Evolutionary conservation across 352 stramenopile species (phyloP), one percentile per base, ranked within the genome.

Genomic region (Globisporangium iwayamae): DNA sequence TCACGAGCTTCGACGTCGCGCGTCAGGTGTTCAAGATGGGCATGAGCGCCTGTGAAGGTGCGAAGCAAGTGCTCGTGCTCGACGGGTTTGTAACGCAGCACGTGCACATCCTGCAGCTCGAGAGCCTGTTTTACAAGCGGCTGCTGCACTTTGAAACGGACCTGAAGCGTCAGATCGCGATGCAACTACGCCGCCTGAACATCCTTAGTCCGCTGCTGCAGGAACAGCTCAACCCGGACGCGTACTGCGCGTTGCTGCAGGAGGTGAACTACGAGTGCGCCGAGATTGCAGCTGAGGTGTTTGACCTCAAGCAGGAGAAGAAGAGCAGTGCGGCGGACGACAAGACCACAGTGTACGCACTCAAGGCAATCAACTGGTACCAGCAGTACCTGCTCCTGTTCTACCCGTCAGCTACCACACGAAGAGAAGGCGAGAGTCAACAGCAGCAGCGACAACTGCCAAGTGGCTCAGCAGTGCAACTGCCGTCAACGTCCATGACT

Each of bases 51-150:
- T 79, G 69, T n/a, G 75, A 82, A 14, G 55, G 46, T 0, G 81
- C 79, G 0, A 70, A 81, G 43, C 60, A 71, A 28, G 59, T 80
- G 1, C 83, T 89, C 32, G 70, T 80, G 9, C 61, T 93, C 28
- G 81, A 93, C 51, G 84, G 82, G 8, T 90, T 86, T 41, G 84
- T 91, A 20, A 91, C 81, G 11, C 70, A 78, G 36, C 72, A 90
- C 53, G 76, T 93, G 47, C 77, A 74, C 4, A 25, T 91, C 10
- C 39, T 79, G 52, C 82, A 91, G 53, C 69, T 79, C 14, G 74
- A 90, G 50, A 91, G 80, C 34, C 55, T 68, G 5, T 47, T 89
- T 9, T 91, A 91, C 48, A 72, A 74, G 34, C 81, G 78, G 2
- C 60, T 93, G 6, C 48, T 86, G 3, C 55, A 65, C 10, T 93